Evolutionary conservation across 129 eudicot species (phyloP).

Genomic region (Helianthus annuus): HanXRQr2.0-SUNRISE NC_035449.2:85340369-85340868

Average conservation of each 20-base stretch:
- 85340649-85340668: no score
- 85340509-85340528: constrained; percentile 69
- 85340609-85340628: no score
- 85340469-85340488: constrained; percentile 85
- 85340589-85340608: background rate
- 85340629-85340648: no score
- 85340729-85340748: no score
- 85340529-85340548: constrained; percentile 92
- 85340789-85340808: background rate
- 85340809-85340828: background rate
- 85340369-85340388: constrained; percentile 82
- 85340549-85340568: constrained; percentile 93
- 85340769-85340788: background rate
- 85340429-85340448: constrained; percentile 94
- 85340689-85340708: no score
- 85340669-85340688: no score
- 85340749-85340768: no score
- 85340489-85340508: constrained; percentile 84
- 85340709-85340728: no score
- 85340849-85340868: background rate
- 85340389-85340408: constrained; percentile 89
- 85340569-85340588: background rate
- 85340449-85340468: constrained; percentile 88
- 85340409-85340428: constrained; percentile 97
- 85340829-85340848: background rate